These are phyloP conservation scores for Pachysandra terminalis DNA, from an alignment of 164 flowering plant species.

Conservation along the genomic window DNA sequence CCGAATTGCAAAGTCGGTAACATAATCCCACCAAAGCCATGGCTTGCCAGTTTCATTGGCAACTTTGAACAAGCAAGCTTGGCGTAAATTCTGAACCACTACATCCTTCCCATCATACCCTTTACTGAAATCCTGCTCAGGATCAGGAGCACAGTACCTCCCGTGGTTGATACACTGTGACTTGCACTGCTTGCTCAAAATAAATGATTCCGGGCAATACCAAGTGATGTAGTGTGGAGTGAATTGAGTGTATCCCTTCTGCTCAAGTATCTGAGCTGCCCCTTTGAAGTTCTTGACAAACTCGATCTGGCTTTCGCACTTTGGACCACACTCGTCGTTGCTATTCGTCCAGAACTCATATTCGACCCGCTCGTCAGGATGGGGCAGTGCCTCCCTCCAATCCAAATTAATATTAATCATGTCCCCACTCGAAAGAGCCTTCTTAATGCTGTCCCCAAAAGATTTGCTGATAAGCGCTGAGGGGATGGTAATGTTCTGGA, in stretches of 20 bases:
- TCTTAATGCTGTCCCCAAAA: conserved; percentile 76
- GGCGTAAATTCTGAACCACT: conserved; percentile 82
- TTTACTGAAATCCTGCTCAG: conserved; percentile 79
- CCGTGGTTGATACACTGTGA: conserved; percentile 98
- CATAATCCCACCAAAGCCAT: conserved; percentile 99
- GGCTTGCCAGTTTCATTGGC: conserved; percentile 84
- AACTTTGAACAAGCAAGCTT: conserved; percentile 76
- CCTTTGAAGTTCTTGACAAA: conserved; percentile 87
- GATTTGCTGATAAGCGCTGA: conserved; percentile 79
- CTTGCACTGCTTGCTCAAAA: conserved; percentile 82
- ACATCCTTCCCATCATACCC: conserved; percentile 98
- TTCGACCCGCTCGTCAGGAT: conserved; percentile 95
- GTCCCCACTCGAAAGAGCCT: conserved; percentile 54
- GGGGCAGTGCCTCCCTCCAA: conserved; percentile 93
- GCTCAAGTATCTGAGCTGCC: conserved; percentile 87
- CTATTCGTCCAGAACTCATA: conserved; percentile 97
- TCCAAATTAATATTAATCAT: conserved; percentile 76
- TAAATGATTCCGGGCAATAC: conserved; percentile 92
- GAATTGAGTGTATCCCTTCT: conserved; percentile 81
- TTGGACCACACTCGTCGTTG: conserved; percentile 88
- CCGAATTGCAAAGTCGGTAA: conserved; percentile 84
- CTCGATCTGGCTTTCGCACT: conserved; percentile 84
- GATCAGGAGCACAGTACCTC: conserved; percentile 98
- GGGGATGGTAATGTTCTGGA: conserved; percentile 78
- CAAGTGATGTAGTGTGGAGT: conserved; percentile 96